phyloP scores from a whole-genome alignment of 805 yeast species.

The Maudiozyma saulgeensis region DNA sequence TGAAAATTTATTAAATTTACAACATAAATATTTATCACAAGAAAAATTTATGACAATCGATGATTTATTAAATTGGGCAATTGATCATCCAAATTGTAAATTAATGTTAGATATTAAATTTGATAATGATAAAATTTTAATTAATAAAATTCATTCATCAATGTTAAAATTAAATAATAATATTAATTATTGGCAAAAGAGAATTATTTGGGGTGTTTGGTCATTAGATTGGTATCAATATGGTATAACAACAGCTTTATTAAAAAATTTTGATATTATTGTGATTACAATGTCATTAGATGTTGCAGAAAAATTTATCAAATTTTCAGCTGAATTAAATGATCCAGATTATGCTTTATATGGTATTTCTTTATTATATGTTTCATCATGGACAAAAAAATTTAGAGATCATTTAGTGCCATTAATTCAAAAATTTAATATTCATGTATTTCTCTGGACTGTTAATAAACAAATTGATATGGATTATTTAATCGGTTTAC shows the following conservation, averaged over 20 bases:
- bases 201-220: slow-evolving; percentile 48
- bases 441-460: slow-evolving; percentile 44
- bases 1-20: slow-evolving; percentile 31
- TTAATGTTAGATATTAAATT: slow-evolving; percentile 47
- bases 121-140: slow-evolving; percentile 35
- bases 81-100: slow-evolving; percentile 26
- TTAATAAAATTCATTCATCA: slow-evolving; percentile 32
- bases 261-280: slow-evolving; percentile 30
- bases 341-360: slow-evolving; percentile 40
- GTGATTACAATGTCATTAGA: slow-evolving; percentile 31
- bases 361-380: slow-evolving; percentile 43
- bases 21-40: slow-evolving; percentile 24
- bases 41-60: slow-evolving; percentile 35
- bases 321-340: slow-evolving; percentile 32
- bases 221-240: slow-evolving; percentile 35
- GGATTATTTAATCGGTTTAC: slow-evolving; percentile 21
- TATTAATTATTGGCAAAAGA: slow-evolving; percentile 35
- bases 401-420: slow-evolving; percentile 26
- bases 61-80: slow-evolving; percentile 34
- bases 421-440: slow-evolving; percentile 23
- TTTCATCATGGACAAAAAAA: slow-evolving; percentile 38
- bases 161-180: slow-evolving; percentile 33
- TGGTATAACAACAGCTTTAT: slow-evolving; percentile 32
- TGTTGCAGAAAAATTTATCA: slow-evolving; percentile 25
- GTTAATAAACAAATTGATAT: slow-evolving; percentile 32